Percentiles rank a stretch among this genome's conserved stretches.
Conservation (phyloP, 148 eudicot genomes). For the Rhododendron williamsianum region DNA sequence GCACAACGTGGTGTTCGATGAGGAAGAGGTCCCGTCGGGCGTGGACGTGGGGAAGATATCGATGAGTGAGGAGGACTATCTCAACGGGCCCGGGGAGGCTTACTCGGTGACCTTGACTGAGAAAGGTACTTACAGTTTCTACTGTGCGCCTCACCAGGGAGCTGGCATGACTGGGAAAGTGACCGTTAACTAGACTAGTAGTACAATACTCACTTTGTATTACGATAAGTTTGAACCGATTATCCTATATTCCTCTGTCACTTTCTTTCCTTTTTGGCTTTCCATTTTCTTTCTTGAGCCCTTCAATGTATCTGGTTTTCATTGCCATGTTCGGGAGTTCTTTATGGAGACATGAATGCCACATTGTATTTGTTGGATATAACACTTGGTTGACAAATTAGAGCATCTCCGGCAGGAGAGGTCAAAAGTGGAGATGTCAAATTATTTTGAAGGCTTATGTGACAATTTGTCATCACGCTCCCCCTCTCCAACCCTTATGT, state of each 20-base stretch:
- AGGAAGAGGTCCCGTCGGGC: slow-evolving; percentile 73
- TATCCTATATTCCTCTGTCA: neutral
- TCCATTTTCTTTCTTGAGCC: neutral
- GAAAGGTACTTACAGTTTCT: slow-evolving; percentile 77
- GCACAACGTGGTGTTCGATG: slow-evolving; percentile 85
- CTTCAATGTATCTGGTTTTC: neutral
- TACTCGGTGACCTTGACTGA: slow-evolving; percentile 64
- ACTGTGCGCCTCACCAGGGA: slow-evolving; percentile 93
- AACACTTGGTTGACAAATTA: neutral
- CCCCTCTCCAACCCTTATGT: no score
- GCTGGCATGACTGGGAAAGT: slow-evolving; percentile 96
- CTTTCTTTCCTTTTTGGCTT: neutral
- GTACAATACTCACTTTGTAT: neutral
- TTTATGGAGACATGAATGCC: neutral
- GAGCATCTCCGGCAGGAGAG: neutral
- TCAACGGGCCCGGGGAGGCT: slow-evolving; percentile 65
- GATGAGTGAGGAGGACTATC: slow-evolving; percentile 64
- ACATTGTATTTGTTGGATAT: neutral
- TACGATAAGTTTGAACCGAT: neutral
- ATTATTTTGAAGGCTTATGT: no score
- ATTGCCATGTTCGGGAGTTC: neutral
- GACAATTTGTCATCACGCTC: no score
- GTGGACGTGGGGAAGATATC: slow-evolving; percentile 66
- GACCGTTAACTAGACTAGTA: slow-evolving; percentile 52
- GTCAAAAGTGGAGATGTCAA: no score